Base-by-base conservation (phyloP, 140 eudicot species). In the Oenanthe javanica region DNA sequence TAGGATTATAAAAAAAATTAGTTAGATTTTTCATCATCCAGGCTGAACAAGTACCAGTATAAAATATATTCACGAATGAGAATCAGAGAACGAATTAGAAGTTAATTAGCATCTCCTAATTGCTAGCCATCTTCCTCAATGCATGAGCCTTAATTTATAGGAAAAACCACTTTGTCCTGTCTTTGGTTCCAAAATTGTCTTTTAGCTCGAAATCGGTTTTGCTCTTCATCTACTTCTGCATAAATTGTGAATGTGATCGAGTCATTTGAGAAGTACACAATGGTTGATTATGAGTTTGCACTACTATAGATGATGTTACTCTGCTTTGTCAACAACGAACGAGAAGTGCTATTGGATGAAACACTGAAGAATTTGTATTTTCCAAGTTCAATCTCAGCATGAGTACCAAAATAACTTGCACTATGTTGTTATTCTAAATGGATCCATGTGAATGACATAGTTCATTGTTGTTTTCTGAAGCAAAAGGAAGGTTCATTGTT, bases 221-320 rank as follows among this genome's bases (percentile, higher is more conserved):
- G 50, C 31, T 27, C 73, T 48, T 74, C 64, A 61, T 18, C 70
- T 84, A 88, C 64, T 50, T 55, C 38, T 83, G 83, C 86, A 93
- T 96, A 82, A 88, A 91, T 80, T 96, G 98, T 51, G 92, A 91
- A 81, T 93, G 97, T 93, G 93, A 96, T 93, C 96, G 89, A 93
- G 89, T 91, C 97, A 25, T 91, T 93, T 83, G 98, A 93, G 88
- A 90, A 90, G 88, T 79, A 91, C 81, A 90, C 97, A 66, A 93
- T 88, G 77, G 90, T 91, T 86, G 91, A 89, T 77, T 87, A 93
- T 49, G 97, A 79, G 98, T 97, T 83, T 89, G 90, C 80, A 88
- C 86, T 84, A 88, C 96, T 31, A 31, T 31, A 31, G 31, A 31
- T 31, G 31, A 31, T 31, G 31, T 31, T 31, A 31, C 31, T 31